phyloP scores from a whole-genome alignment of 495 filamentous ascomycete genomes.

The Xylaria longipes region DNA sequence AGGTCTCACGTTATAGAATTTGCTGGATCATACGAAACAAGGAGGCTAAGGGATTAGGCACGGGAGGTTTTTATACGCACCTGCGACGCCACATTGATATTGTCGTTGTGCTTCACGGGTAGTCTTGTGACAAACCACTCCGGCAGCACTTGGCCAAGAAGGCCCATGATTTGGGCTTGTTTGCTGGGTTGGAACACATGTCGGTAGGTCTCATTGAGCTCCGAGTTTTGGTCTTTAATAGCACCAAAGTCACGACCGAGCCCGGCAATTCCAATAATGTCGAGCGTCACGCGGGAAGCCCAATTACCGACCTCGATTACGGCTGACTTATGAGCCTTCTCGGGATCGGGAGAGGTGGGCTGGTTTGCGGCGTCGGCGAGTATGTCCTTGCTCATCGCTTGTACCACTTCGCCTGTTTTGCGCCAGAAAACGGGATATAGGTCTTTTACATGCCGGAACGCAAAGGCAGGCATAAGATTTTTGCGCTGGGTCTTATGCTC shows the following conservation, averaged over 20 bases:
- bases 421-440: conserved; percentile 85
- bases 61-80: neutral
- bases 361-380: conserved; percentile 39
- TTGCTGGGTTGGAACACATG: conserved; percentile 57
- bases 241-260: conserved; percentile 82
- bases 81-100: conserved; percentile 63
- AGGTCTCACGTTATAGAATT: neutral
- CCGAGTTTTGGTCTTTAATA: conserved; percentile 66
- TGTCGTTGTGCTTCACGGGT: conserved; percentile 71
- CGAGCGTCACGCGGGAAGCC: conserved; percentile 77
- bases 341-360: conserved; percentile 40
- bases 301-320: conserved; percentile 73
- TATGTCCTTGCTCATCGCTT: conserved; percentile 53
- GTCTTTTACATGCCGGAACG: conserved; percentile 84
- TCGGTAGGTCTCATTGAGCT: conserved; percentile 71
- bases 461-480: conserved; percentile 82
- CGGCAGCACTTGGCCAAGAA: conserved; percentile 57
- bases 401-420: conserved; percentile 61
- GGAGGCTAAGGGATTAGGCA: neutral
- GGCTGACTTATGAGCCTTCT: conserved; percentile 49
- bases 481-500: conserved; percentile 84
- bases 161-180: conserved; percentile 50
- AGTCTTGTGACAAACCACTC: conserved; percentile 56
- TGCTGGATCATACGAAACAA: neutral
- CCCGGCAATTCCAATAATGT: conserved; percentile 85